Evolutionary conservation across 2,329 filamentous ascomycete genomes (phyloP), one percentile per base, ranked within the genome.

Genomic region (Blastomyces parvus): DNA sequence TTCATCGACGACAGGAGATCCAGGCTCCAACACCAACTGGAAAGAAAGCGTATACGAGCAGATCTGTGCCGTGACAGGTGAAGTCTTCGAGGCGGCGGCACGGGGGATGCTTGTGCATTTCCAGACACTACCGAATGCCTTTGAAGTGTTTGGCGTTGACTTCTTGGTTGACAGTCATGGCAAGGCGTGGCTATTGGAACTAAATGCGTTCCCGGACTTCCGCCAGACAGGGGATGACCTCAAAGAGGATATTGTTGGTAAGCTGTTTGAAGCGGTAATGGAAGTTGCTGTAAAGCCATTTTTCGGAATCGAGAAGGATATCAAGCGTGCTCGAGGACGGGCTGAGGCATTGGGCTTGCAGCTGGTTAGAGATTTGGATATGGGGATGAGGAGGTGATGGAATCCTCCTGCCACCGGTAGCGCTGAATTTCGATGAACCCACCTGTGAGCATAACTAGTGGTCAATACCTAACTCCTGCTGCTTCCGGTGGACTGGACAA

Each of bases 141-240:
- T 97, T 72, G 94, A 99, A 79, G 80, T 95, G 8, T 99, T 89
- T 73, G 94, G 94, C 0, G 76, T 97, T 52, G 94, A 99, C 74
- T 99, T 94, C 72, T 75, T 99, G 70, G 86, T 97, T 11, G 90
- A 91, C 70, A 81, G 73, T 0, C 70, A 74, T 9, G 87, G 85
- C 0, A 81, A 71, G 3, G 84, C 86, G 3, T 97, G 87, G 86
- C 74, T 99, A 70, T 79, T 99, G 63, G 94, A 99, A 79, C 84
- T 96, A 40, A 99, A 99, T 79, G 90, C 93, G 0, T 99, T 96
- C 76, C 94, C 94, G 11, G 94, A 99, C 78, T 97, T 97, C 72
- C 86, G 84, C 71, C 93, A 97, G 83, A 96, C 91, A 19, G 94
- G 94, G 0, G 82, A 83, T 8, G 87, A 89, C 63, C 76, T 96